A percentile compares a stretch with the other conserved stretches of the same genome.
Conservation (phyloP, 1,139 yeast genomes). For the Protomyces lactucae-debilis region DNA sequence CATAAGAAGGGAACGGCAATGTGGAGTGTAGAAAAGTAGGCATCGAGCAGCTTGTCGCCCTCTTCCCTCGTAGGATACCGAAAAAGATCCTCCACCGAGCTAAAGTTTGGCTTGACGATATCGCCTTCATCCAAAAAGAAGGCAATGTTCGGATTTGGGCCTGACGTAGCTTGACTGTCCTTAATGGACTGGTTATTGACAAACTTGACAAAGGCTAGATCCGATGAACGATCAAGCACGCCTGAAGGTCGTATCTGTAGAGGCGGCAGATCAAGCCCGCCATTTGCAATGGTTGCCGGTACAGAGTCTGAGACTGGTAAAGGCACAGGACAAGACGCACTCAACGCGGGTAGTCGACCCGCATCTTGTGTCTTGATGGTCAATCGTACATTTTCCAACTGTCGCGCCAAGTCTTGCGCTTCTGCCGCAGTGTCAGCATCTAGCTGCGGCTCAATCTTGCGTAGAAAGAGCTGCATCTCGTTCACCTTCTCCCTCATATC, state of each 20-base stretch:
- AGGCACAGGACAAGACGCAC: not conserved
- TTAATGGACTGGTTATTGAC: conserved; percentile 17
- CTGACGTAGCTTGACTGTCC: not conserved
- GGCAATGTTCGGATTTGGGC: conserved; percentile 5
- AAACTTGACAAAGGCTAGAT: conserved; percentile 23
- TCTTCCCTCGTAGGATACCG: conserved; percentile 19
- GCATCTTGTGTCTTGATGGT: not conserved
- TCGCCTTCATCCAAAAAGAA: conserved; percentile 17
- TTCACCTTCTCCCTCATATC: not conserved
- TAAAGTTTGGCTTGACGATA: conserved; percentile 18
- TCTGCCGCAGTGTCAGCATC: conserved; percentile 5
- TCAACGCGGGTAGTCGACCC: not conserved
- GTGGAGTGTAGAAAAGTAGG: conserved; percentile 24
- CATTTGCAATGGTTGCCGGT: conserved; percentile 5
- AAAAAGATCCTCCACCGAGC: conserved; percentile 21
- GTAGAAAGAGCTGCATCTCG: conserved; percentile 3
- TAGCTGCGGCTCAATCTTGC: conserved; percentile 15
- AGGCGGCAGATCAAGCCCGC: conserved; percentile 16
- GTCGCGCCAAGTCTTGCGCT: conserved; percentile 1
- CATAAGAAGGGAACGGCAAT: conserved; percentile 24
- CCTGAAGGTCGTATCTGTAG: conserved; percentile 19
- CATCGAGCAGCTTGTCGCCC: conserved; percentile 18
- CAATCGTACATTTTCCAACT: not conserved
- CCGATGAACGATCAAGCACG: conserved; percentile 17
- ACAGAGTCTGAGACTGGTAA: not conserved